Conservation (phyloP, 148 eudicot species). For the Camellia lanceoleosa region DNA sequence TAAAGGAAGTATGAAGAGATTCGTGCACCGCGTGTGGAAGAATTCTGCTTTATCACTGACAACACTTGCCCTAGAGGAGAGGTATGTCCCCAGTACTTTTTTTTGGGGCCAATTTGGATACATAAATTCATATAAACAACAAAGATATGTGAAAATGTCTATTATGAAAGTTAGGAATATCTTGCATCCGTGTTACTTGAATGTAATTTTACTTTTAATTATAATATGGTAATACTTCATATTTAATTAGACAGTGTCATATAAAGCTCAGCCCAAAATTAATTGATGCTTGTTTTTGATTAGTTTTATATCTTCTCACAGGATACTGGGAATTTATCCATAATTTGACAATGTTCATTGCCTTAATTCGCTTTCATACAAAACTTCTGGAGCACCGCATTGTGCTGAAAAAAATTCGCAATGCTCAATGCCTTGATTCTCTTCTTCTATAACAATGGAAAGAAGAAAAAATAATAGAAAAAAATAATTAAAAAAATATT, state of each 20-base stretch:
- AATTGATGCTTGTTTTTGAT: neutral
- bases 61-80: constrained; percentile 74
- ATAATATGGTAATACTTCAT: neutral
- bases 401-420: no score
- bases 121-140: neutral
- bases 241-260: neutral
- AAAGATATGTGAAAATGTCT: neutral
- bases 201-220: neutral
- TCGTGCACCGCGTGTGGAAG: constrained; percentile 73
- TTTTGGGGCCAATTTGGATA: neutral
- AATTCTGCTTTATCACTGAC: constrained; percentile 87
- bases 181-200: neutral
- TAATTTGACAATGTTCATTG: neutral
- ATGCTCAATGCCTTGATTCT: no score
- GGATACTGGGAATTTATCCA: neutral
- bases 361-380: neutral
- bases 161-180: neutral
- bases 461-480: no score
- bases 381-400: neutral
- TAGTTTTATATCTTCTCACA: neutral
- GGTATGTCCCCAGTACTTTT: constrained; percentile 29
- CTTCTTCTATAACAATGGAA: no score
- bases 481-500: no score
- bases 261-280: neutral
- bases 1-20: constrained; percentile 84